A percentile compares a stretch with the other conserved stretches of the same genome.
These are phyloP conservation scores for Nothophaeocryptopus gaeumannii DNA, from an alignment of 2,329 filamentous ascomycete genomes.

Conservation along the genomic window DNA sequence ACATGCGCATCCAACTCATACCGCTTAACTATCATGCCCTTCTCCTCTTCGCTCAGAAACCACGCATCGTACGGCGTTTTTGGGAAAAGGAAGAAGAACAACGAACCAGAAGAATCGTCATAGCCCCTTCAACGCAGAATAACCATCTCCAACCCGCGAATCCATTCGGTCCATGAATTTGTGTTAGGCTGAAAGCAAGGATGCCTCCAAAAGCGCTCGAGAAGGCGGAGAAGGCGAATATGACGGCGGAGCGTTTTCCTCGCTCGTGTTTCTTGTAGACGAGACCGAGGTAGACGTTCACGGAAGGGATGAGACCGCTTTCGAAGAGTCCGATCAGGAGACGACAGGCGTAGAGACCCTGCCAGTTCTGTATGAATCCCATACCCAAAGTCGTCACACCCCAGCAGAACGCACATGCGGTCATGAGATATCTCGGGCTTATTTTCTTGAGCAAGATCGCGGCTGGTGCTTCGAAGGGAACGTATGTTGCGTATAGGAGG, in stretches of 20 bases:
- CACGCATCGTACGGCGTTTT: constrained; percentile 2
- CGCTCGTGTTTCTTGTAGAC: constrained; percentile 11
- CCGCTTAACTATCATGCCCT: constrained; percentile 1
- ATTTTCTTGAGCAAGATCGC: constrained; percentile 6
- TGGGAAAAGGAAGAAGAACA: constrained; percentile 10
- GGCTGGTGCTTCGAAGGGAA: constrained; percentile 44
- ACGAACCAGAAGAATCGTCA: constrained; percentile 6
- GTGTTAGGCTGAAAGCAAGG: constrained; percentile 8
- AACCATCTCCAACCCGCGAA: constrained; percentile 12
- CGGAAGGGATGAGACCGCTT: constrained; percentile 21
- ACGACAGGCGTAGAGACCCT: constrained; percentile 41
- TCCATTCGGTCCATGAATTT: constrained; percentile 5
- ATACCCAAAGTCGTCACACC: constrained; percentile 44
- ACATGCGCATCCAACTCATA: constrained; percentile 1
- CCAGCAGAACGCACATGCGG: constrained; percentile 7
- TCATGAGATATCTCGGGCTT: constrained; percentile 9
- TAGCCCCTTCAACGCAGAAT: constrained; percentile 5
- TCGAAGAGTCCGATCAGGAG: constrained; percentile 26
- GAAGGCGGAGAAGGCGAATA: constrained; percentile 10
- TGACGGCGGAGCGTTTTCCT: constrained; percentile 11
- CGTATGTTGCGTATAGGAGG: constrained; percentile 46
- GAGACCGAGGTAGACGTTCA: constrained; percentile 9
- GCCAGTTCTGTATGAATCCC: constrained; percentile 45
- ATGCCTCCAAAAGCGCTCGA: constrained; percentile 11
- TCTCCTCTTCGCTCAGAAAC: constrained; percentile 3